Percentiles rank a stretch among this genome's conserved stretches.
Conservation (phyloP, 176 grass and related monocot genomes). For the Thinopyrum elongatum region DNA sequence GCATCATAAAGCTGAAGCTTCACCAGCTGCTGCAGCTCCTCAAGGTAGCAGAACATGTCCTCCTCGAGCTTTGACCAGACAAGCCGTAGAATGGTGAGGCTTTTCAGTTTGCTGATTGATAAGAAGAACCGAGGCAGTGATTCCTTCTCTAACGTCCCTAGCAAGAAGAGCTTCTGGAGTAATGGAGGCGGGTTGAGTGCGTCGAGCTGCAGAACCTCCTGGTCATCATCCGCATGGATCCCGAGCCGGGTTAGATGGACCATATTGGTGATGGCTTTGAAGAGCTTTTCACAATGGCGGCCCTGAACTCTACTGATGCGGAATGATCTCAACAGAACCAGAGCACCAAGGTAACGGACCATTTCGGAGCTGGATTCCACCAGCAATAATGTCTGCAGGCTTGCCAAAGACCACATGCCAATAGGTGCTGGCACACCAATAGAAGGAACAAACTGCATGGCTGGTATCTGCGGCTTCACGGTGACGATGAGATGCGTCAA, state of each 20-base stretch:
- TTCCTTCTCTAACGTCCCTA: conserved; percentile 22
- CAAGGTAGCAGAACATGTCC: conserved; percentile 17
- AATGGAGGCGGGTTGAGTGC: conserved; percentile 15
- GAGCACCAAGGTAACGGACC: conserved; percentile 12
- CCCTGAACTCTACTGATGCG: conserved; percentile 34
- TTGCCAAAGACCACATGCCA: conserved; percentile 21
- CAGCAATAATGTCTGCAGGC: conserved; percentile 33
- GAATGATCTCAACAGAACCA: conserved; percentile 28
- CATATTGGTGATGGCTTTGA: conserved; percentile 30
- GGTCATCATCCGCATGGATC: conserved; percentile 17
- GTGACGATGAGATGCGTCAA: conserved; percentile 37
- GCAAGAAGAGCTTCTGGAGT: conserved; percentile 36
- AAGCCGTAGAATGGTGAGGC: conserved; percentile 28
- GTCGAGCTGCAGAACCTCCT: conserved; percentile 22
- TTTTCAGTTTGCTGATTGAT: conserved; percentile 21
- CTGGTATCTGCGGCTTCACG: conserved; percentile 2
- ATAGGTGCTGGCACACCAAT: conserved; percentile 22
- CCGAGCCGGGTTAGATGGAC: conserved; percentile 25
- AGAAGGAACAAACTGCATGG: conserved; percentile 31
- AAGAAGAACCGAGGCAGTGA: conserved; percentile 25
- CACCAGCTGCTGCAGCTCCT: conserved; percentile 31
- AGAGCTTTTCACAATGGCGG: conserved; percentile 13
- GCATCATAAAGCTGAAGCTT: conserved; percentile 46
- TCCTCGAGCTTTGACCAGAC: conserved; percentile 34
- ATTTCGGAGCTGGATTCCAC: conserved; percentile 31